Base-by-base conservation (phyloP, 2,329 filamentous ascomycete species). In the Aspergillus phoenicis region DNA sequence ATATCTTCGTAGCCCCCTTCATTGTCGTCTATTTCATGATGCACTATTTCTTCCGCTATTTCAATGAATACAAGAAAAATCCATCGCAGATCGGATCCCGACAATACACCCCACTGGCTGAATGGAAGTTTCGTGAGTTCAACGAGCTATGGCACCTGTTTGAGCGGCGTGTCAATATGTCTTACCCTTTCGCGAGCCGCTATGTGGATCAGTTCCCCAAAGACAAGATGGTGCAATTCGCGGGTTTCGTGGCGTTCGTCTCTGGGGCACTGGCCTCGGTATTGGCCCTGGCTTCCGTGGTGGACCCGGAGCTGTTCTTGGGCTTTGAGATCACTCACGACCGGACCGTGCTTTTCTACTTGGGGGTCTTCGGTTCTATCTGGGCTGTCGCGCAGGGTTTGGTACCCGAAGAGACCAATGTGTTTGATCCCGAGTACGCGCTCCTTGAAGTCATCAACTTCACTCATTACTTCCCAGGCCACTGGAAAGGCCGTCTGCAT, bases 41-140 rank as follows among this genome's bases (percentile, higher is more conserved):
- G 66, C 88, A 95, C 62, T 97, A 96, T 75, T 91, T 99, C 70
- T 93, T 98, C 73, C 92, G 90, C 33, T 97, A 98, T 73, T 98
- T 97, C 75, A 95, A 95, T 70, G 94, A 99, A 81, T 97, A 96
- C 72, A 93, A 97, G 77, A 96, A 93, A 71, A 96, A 97, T 64
- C 94, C 92, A 0, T 88, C 91, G 0, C 89, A 93, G 64, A 85
- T 97, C 39, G 90, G 91, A n/a, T 89, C 92, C 15, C 88, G 95
- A 43, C 89, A 93, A 66, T 99, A 97, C 73, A 98, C 94, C 0
- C 91, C 93, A 1, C 85, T 97, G 54, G 95, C 95, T 0, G 91
- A 97, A 74, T 99, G 95, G 95, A 98, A 97, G 71, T 97, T 99
- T 65, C 89, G 95, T 52, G 94, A 98, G 74, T 99, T 98, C 83